Conservation (phyloP, 495 filamentous ascomycete species). For the Sphaerosporella brunnea region DNA sequence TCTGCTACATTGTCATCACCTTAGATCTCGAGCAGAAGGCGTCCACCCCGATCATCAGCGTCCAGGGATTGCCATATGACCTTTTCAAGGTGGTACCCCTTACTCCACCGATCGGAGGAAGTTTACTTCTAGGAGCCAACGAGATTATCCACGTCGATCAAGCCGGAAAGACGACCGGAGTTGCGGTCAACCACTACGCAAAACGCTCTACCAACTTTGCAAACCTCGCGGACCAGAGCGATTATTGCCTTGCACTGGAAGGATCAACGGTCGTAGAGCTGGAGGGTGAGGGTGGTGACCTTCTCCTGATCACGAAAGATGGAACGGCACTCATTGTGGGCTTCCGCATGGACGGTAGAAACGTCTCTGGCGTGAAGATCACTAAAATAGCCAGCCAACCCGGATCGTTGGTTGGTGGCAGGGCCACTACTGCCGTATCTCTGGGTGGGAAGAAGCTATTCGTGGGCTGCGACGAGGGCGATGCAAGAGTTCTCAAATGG, state of each 20-base stretch:
- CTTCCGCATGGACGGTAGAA: constrained; percentile 82
- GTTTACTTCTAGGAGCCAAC: constrained; percentile 70
- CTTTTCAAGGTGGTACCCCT: constrained; percentile 70
- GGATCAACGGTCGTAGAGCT: constrained; percentile 63
- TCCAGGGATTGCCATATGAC: constrained; percentile 72
- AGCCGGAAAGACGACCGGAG: constrained; percentile 77
- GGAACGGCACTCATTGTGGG: constrained; percentile 58
- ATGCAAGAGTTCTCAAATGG: constrained; percentile 71
- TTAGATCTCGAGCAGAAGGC: constrained; percentile 85
- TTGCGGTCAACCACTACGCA: constrained; percentile 84
- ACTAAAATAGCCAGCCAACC: constrained; percentile 40
- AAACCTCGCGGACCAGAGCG: constrained; percentile 62
- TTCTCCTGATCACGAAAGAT: constrained; percentile 64
- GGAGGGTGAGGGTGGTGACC: constrained; percentile 53
- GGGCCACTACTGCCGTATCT: constrained; percentile 49
- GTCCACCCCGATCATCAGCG: constrained; percentile 79
- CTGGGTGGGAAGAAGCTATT: constrained; percentile 61
- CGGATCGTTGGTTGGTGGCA: constrained; percentile 40
- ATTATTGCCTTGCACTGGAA: constrained; percentile 63
- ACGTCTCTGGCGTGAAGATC: constrained; percentile 67
- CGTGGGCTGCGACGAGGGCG: constrained; percentile 65
- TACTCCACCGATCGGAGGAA: constrained; percentile 70
- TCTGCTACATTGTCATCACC: constrained; percentile 85
- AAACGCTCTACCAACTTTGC: constrained; percentile 59
- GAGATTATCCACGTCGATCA: constrained; percentile 93